A percentile compares a stretch with the other conserved stretches of the same genome.
phyloP scores from a whole-genome alignment of 257 asterid genomes.

The Phtheirospermum japonicum region DNA sequence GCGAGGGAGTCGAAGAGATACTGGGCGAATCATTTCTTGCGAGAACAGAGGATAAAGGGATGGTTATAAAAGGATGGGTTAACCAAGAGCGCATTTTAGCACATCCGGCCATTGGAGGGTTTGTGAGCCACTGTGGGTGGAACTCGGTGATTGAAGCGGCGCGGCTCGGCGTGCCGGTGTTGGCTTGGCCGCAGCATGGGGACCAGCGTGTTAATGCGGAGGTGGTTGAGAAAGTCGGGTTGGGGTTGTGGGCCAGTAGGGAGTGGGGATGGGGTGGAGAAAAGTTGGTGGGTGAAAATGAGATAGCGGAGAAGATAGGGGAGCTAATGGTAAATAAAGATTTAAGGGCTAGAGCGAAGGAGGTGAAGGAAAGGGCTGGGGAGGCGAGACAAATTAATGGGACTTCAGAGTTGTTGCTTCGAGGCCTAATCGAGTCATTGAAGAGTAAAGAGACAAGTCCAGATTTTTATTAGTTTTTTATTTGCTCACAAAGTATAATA shows the following conservation, averaged over 20 bases:
- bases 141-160: constrained; percentile 47
- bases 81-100: constrained; percentile 42
- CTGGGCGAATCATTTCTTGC: constrained; percentile 35
- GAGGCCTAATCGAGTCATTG: constrained; percentile 23
- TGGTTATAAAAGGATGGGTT: constrained; percentile 44
- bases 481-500: no score
- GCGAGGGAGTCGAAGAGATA: constrained; percentile 26
- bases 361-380: constrained; percentile 27
- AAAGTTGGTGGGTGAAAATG: constrained; percentile 28
- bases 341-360: constrained; percentile 27
- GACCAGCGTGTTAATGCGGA: constrained; percentile 41
- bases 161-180: constrained; percentile 39
- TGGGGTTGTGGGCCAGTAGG: constrained; percentile 37
- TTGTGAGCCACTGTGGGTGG: constrained; percentile 50
- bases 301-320: constrained; percentile 31
- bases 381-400: constrained; percentile 29
- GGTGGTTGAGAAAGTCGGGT: constrained; percentile 38
- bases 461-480: not conserved
- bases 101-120: constrained; percentile 42
- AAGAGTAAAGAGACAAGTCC: not conserved
- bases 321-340: constrained; percentile 26
- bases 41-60: constrained; percentile 32
- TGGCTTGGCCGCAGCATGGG: constrained; percentile 47
- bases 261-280: constrained; percentile 40
- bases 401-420: constrained; percentile 30